Evolutionary conservation across 192 early-diverging fungal species (phyloP).

Genomic region (Coemansia biformis): DNA sequence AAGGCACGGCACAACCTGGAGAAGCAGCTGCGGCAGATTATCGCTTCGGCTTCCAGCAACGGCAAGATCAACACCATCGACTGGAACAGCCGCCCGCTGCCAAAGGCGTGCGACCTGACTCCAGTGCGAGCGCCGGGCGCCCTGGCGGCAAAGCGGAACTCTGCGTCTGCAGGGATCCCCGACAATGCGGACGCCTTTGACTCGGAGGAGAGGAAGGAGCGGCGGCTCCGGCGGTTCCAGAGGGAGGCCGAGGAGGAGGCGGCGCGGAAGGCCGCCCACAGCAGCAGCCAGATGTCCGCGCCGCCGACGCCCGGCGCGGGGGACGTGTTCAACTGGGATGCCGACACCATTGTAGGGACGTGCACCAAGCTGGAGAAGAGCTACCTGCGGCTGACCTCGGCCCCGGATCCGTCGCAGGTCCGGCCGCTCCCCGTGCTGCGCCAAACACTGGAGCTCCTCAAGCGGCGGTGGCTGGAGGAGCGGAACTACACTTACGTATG

Average conservation of each 20-base stretch:
- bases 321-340: constrained; percentile 74
- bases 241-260: constrained; percentile 28
- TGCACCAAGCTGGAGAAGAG: constrained; percentile 80
- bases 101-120: constrained; percentile 35
- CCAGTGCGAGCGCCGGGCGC: not conserved
- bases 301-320: constrained; percentile 39
- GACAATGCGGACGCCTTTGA: constrained; percentile 23
- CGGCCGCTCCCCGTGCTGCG: constrained; percentile 74
- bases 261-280: constrained; percentile 30
- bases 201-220: constrained; percentile 40
- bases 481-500: constrained; percentile 93
- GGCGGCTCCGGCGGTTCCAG: constrained; percentile 38
- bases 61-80: constrained; percentile 37
- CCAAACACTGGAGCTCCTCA: constrained; percentile 72
- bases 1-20: constrained; percentile 15
- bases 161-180: constrained; percentile 7
- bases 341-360: constrained; percentile 85
- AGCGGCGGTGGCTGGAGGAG: constrained; percentile 74
- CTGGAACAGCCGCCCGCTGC: constrained; percentile 34
- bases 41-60: constrained; percentile 34
- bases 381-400: constrained; percentile 88
- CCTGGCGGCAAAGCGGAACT: constrained; percentile 16
- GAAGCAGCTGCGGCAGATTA: constrained; percentile 46
- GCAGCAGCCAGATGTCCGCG: constrained; percentile 1
- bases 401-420: constrained; percentile 92